Conservation (phyloP, 176 grass and related monocot species). For the Dendrocalamus sinicus region DNA sequence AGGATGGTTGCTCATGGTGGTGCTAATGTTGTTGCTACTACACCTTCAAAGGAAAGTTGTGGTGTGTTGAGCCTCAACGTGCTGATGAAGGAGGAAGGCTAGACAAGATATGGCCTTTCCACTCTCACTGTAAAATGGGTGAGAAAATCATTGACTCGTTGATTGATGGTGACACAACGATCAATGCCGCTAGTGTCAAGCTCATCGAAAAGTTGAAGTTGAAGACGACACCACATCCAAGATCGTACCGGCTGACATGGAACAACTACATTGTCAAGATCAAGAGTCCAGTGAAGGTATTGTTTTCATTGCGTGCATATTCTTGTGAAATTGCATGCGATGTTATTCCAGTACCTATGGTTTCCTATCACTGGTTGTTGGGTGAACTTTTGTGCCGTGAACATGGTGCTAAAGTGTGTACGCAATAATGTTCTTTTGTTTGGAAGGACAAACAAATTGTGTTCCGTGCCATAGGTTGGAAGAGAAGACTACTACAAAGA, state of each 20-base stretch:
- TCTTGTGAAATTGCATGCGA: not conserved
- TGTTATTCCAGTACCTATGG: not conserved
- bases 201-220: not conserved
- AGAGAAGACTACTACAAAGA: too few species aligned
- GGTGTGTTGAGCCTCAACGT: not conserved
- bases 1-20: too few species aligned
- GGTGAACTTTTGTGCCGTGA: not conserved
- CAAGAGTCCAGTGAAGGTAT: not conserved
- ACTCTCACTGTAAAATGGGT: not conserved
- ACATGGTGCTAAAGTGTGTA: too few species aligned
- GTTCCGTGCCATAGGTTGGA: too few species aligned
- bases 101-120: not conserved
- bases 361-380: not conserved
- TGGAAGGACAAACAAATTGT: too few species aligned
- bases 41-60: not conserved
- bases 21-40: too few species aligned
- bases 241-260: not conserved
- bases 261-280: too few species aligned
- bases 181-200: not conserved
- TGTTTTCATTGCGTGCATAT: not conserved
- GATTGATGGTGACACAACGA: not conserved
- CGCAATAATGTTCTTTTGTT: too few species aligned
- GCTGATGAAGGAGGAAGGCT: not conserved
- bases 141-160: not conserved
- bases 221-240: not conserved